Evolutionary conservation across 345 rosid species (phyloP).

Genomic region (Eucalyptus fibrosa): DNA sequence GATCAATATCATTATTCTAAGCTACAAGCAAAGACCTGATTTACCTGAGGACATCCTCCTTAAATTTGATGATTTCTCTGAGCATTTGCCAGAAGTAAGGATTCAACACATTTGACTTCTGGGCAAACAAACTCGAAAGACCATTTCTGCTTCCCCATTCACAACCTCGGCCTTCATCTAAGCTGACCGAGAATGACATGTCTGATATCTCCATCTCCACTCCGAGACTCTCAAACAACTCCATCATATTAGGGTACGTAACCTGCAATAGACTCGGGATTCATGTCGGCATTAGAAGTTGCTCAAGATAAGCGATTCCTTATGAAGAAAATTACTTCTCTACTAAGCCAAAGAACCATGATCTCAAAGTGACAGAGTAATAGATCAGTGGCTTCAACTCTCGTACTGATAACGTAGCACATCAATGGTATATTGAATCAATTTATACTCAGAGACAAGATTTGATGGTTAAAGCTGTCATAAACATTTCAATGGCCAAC

Average conservation of each 20-base stretch:
- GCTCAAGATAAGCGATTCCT: neutral
- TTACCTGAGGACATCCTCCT: constrained; percentile 51
- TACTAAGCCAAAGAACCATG: neutral
- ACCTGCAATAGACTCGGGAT: constrained; percentile 22
- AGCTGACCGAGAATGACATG: constrained; percentile 83
- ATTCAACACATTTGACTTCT: constrained; percentile 45
- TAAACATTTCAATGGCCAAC: neutral
- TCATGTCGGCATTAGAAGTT: neutral
- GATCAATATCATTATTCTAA: neutral
- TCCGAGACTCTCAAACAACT: constrained; percentile 70
- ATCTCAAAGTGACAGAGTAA: neutral
- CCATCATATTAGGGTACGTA: constrained; percentile 92
- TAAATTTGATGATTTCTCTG: constrained; percentile 55
- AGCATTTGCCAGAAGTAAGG: constrained; percentile 83
- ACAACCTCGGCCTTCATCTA: constrained; percentile 56
- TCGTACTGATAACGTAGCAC: rapidly evolving
- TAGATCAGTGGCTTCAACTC: neutral
- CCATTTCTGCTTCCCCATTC: constrained; percentile 97
- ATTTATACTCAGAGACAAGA: neutral
- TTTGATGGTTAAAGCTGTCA: neutral
- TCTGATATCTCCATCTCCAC: constrained; percentile 74
- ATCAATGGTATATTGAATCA: neutral
- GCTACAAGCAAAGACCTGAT: neutral
- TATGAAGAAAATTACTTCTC: neutral
- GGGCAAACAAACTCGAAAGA: constrained; percentile 58